Percentiles rank a stretch among this genome's conserved stretches.
Conservation (phyloP, 2,329 filamentous ascomycete genomes). For the Davidsoniella virescens region DNA sequence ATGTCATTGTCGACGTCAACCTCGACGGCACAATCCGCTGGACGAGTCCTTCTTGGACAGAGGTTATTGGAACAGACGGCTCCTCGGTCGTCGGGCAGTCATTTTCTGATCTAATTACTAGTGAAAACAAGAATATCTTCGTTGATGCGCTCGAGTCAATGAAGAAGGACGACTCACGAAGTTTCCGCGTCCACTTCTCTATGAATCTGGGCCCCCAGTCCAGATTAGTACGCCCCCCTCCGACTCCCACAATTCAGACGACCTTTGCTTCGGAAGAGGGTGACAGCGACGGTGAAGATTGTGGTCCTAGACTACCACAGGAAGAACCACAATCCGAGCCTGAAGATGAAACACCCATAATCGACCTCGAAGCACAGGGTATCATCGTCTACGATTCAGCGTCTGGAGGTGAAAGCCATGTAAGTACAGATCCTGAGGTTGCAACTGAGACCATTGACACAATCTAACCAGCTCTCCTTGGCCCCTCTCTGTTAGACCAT, state of each 20-base stretch:
- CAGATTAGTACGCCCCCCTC: conserved; percentile 4
- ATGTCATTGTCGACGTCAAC: conserved; percentile 88
- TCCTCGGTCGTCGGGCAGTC: conserved; percentile 58
- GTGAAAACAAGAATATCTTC: conserved; percentile 66
- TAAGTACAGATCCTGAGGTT: conserved; percentile 31
- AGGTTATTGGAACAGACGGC: conserved; percentile 69
- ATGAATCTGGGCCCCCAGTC: conserved; percentile 54
- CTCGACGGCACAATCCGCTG: conserved; percentile 82
- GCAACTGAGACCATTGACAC: background rate
- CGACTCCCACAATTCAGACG: conserved; percentile 22
- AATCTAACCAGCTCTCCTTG: conserved; percentile 13
- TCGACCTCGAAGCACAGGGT: conserved; percentile 86
- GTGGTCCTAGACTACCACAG: conserved; percentile 12
- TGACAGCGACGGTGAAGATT: conserved; percentile 17
- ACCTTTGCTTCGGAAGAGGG: conserved; percentile 13
- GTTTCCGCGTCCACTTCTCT: conserved; percentile 73
- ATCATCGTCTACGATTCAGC: conserved; percentile 94
- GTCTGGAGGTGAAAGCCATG: conserved; percentile 76
- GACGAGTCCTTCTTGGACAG: conserved; percentile 91
- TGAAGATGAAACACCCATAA: conserved; percentile 26
- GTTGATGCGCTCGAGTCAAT: conserved; percentile 72
- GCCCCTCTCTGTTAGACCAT: conserved; percentile 51
- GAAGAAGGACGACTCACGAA: conserved; percentile 82
- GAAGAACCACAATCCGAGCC: conserved; percentile 22
- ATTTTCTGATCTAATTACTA: conserved; percentile 65